Evolutionary conservation across 306 rosid species (phyloP).

Genomic region (Dicorynia guianensis): DNA sequence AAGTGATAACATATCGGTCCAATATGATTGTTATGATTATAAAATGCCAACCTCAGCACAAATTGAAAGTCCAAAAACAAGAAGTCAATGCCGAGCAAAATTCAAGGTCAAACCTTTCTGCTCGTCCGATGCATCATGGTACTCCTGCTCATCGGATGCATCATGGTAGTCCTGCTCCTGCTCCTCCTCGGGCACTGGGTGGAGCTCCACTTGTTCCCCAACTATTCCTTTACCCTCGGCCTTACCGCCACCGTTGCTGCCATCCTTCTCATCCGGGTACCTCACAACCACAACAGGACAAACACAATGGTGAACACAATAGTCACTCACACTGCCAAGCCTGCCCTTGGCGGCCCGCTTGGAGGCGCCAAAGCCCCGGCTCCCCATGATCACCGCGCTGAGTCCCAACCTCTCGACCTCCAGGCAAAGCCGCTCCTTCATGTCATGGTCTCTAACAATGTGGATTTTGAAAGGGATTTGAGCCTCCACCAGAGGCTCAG

Average conservation of each 20-base stretch:
- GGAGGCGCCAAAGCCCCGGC: slow-evolving; percentile 83
- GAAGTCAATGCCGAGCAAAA: not conserved
- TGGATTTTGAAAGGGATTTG: slow-evolving; percentile 60
- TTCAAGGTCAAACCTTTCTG: slow-evolving; percentile 55
- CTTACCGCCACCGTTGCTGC: slow-evolving; percentile 6
- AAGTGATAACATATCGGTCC: slow-evolving; percentile 29
- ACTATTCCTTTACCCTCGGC: slow-evolving; percentile 36
- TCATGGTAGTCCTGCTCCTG: slow-evolving; percentile 32
- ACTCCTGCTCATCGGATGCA: slow-evolving; percentile 35
- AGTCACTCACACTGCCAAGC: slow-evolving; percentile 89
- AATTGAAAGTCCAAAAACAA: slow-evolving; percentile 3
- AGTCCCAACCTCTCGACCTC: slow-evolving; percentile 79
- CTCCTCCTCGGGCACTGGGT: slow-evolving; percentile 89
- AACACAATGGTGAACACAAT: slow-evolving; percentile 88
- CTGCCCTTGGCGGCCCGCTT: slow-evolving; percentile 57
- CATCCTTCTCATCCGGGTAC: slow-evolving; percentile 64
- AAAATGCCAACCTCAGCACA: slow-evolving; percentile 23
- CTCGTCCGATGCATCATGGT: slow-evolving; percentile 64
- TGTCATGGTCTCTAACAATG: slow-evolving; percentile 65
- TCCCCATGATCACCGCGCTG: slow-evolving; percentile 92
- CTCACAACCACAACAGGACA: slow-evolving; percentile 93
- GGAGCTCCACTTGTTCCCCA: slow-evolving; percentile 63
- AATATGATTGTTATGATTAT: not conserved
- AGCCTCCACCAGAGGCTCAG: slow-evolving; percentile 57
- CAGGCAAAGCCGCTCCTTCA: slow-evolving; percentile 69